Evolutionary conservation across 2,329 filamentous ascomycete genomes (phyloP), one percentile per base, ranked within the genome.

Genomic region (Colletotrichum lindemuthianum): DNA sequence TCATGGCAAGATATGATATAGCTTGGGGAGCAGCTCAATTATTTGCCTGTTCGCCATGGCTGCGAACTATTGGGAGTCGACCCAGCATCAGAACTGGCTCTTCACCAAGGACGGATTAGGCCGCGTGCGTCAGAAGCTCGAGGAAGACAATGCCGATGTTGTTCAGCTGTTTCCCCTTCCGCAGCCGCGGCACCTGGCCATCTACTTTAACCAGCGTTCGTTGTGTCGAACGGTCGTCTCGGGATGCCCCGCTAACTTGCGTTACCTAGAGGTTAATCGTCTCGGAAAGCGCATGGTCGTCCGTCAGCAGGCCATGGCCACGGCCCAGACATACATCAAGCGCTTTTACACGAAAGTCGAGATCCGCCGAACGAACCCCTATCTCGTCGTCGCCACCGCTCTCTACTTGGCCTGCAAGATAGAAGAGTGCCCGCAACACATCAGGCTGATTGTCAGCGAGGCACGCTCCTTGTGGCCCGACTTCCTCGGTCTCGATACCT

Each of bases 351-450:
- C 88, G 49, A 92, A 91, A 71, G 91, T 97, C 71, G 93, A 97
- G 73, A 93, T 98, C 69, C 90, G 95, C 61, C 89, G 90, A 68
- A 97, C 94, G 51, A 99, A 98, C 72, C 93, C 95, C 4, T 97
- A 97, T 74, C 88, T 98, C 40, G 88, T 98, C 63, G 86, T 97
- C 69, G 90, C 93, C n/a, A 98, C 96, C 1, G 92, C 95, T 6
- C 86, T 98, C 66, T 99, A 99, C 76, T 83, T 99, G 40, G 94
- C 96, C 16, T 97, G 93, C 81, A 99, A 99, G 79, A 97, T 97
- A 88, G 96, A 99, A 77, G 96, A 99, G 77, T 94, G 90, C 54
- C 96, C 96, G 3, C 95, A 98, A 76, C 96, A 99, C 76, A 98
- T 99, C 72, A 88, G 96, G 36, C 86, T 97, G 68, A 90, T 99